Evolutionary conservation across 1,139 yeast genomes (phyloP).

Genomic region (Protomyces pachydermus): DNA sequence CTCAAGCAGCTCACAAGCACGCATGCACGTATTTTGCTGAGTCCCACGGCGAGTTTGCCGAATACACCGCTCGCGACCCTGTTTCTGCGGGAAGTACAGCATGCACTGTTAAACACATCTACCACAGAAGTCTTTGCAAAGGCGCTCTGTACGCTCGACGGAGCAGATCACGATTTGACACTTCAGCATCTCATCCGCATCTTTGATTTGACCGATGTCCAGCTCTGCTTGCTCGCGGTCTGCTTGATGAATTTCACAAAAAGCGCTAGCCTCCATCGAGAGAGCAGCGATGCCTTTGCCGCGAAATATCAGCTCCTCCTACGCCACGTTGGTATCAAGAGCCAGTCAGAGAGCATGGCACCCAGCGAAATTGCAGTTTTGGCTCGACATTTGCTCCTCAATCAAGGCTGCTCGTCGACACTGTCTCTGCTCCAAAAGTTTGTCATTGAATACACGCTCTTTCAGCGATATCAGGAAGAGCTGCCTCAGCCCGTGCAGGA

Average conservation of each 20-base stretch:
- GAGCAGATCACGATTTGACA: background rate
- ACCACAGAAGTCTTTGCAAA: background rate
- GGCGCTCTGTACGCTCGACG: background rate
- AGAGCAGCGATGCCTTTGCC: background rate
- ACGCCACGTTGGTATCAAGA: conserved; percentile 3
- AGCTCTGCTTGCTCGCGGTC: conserved; percentile 4
- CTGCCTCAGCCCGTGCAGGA: conserved; percentile 3
- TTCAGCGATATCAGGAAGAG: conserved; percentile 5
- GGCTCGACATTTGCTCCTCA: conserved; percentile 5
- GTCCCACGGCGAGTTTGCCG: background rate
- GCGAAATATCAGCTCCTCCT: conserved; percentile 8
- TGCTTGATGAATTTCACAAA: background rate
- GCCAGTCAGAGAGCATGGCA: background rate
- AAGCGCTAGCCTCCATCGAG: background rate
- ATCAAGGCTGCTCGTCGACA: background rate
- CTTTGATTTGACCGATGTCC: background rate
- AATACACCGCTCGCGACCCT: background rate
- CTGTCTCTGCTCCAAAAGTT: conserved; percentile 7
- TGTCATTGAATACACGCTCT: conserved; percentile 17
- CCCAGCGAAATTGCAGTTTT: conserved; percentile 5
- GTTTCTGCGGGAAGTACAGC: background rate
- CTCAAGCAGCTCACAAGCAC: background rate
- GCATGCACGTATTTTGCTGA: background rate
- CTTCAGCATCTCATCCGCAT: background rate
- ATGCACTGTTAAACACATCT: background rate